Conservation (phyloP, 2,329 filamentous ascomycete genomes). For the Arthrobotrys pseudoclavata region DNA sequence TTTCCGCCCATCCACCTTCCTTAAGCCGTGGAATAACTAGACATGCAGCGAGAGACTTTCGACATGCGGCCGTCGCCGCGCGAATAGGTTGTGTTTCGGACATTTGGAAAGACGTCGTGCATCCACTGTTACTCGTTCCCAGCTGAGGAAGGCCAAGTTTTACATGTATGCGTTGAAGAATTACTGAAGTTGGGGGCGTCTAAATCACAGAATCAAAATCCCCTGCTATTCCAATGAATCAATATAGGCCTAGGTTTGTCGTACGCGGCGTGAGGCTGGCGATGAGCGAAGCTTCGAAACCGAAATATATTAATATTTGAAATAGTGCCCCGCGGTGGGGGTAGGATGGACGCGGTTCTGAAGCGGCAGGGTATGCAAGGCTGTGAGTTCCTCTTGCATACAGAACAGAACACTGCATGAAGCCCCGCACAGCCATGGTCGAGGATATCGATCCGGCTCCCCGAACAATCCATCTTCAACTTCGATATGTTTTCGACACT, state of each 20-base stretch:
- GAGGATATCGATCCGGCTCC: neutral
- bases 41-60: slow-evolving; percentile 15
- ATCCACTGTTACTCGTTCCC: neutral
- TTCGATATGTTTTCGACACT: slow-evolving; percentile 5
- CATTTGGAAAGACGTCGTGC: slow-evolving; percentile 1
- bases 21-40: slow-evolving; percentile 30
- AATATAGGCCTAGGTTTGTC: neutral
- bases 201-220: neutral
- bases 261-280: neutral
- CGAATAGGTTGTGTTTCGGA: slow-evolving; percentile 12
- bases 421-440: slow-evolving; percentile 29
- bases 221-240: neutral
- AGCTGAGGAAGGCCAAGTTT: neutral
- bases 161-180: neutral
- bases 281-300: neutral
- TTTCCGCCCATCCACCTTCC: slow-evolving; percentile 49
- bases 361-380: slow-evolving; percentile 1
- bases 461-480: neutral
- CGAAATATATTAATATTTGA: neutral
- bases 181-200: neutral
- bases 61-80: slow-evolving; percentile 38
- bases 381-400: slow-evolving; percentile 18
- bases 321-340: slow-evolving; percentile 21
- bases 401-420: slow-evolving; percentile 19
- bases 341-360: neutral